phyloP scores from a whole-genome alignment of 2,329 filamentous ascomycete genomes.

The Stachybotrys chartarum region DNA sequence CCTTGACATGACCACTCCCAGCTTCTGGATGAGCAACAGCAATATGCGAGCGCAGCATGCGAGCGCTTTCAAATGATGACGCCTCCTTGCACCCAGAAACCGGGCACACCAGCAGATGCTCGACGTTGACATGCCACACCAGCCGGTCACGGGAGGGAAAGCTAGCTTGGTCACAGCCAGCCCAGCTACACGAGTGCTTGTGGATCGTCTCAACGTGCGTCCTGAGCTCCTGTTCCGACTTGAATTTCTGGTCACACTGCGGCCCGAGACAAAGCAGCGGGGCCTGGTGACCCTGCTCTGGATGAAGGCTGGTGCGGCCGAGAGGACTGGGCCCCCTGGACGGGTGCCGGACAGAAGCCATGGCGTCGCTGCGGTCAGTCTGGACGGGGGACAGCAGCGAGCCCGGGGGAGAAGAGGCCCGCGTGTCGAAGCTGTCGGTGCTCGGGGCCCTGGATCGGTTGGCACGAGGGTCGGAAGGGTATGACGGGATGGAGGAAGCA shows the following conservation, averaged over 20 bases:
- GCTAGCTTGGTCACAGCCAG: conserved; percentile 23
- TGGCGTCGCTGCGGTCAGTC: conserved; percentile 17
- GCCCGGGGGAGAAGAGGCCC: conserved; percentile 18
- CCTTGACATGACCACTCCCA: conserved; percentile 9
- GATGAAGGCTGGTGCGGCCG: background rate
- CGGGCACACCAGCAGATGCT: conserved; percentile 36
- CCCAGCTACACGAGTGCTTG: conserved; percentile 32
- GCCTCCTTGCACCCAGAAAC: conserved; percentile 28
- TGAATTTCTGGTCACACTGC: conserved; percentile 16
- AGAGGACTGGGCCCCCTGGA: background rate
- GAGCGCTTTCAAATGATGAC: conserved; percentile 23
- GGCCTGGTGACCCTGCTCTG: conserved; percentile 5
- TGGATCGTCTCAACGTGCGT: conserved; percentile 18
- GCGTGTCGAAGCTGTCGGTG: conserved; percentile 16
- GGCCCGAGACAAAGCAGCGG: conserved; percentile 18
- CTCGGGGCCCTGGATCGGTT: conserved; percentile 12
- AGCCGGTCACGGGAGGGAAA: conserved; percentile 31
- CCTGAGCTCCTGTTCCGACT: conserved; percentile 13
- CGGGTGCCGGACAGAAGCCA: background rate
- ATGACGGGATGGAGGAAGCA: background rate
- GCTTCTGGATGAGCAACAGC: conserved; percentile 23
- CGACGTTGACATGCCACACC: conserved; percentile 34
- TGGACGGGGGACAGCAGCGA: conserved; percentile 21
- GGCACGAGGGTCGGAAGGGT: background rate
- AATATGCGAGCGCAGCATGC: conserved; percentile 30